phyloP scores from a whole-genome alignment of 257 asterid species.

The Capsicum rhomboideum region DNA sequence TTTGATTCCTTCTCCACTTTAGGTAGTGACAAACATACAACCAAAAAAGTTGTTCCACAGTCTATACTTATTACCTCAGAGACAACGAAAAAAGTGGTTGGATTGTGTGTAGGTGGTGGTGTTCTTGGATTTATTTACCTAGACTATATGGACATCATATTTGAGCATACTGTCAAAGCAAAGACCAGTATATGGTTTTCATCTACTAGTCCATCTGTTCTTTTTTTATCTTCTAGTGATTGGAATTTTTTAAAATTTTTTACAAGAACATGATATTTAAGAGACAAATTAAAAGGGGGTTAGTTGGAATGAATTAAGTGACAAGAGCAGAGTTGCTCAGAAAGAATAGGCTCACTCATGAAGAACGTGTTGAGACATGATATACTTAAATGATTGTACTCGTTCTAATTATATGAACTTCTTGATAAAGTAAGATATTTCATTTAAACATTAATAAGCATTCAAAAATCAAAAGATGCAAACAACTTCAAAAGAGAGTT shows the following conservation, averaged over 20 bases:
- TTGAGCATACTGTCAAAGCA: neutral
- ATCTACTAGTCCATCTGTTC: neutral
- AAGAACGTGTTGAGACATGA: neutral
- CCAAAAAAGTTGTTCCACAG: neutral
- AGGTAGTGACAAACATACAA: neutral
- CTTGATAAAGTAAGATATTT: neutral
- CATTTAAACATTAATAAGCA: neutral
- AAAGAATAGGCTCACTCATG: neutral
- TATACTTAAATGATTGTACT: neutral
- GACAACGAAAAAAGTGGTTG: neutral
- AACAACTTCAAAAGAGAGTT: neutral
- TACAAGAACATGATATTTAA: neutral
- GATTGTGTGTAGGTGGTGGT: neutral
- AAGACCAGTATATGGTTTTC: neutral
- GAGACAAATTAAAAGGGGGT: neutral
- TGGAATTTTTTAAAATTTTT: neutral
- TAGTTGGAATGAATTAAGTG: neutral
- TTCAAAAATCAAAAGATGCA: neutral
- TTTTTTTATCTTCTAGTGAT: neutral
- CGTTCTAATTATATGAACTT: neutral
- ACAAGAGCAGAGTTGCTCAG: too few species aligned
- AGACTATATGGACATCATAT: neutral
- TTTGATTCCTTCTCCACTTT: slow-evolving; percentile 5
- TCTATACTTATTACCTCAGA: neutral
- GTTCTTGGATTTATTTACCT: neutral